phyloP scores from a whole-genome alignment of 352 stramenopile genomes.

The Pythium apleroticum region DNA sequence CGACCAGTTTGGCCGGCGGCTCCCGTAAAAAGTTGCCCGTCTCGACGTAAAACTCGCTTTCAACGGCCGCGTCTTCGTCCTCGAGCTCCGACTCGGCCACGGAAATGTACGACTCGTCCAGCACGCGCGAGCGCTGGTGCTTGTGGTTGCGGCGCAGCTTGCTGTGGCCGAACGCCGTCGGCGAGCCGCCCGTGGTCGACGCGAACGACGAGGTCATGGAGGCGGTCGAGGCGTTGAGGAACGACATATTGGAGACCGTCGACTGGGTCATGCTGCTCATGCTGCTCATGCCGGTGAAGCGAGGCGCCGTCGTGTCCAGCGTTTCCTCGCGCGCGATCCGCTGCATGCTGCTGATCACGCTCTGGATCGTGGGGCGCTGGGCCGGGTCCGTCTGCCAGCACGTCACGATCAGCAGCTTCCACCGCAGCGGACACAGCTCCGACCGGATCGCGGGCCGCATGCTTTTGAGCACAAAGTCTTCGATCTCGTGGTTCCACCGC shows the following conservation, averaged over 20 bases:
- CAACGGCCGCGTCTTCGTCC: slow-evolving; percentile 25
- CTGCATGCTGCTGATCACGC: slow-evolving; percentile 84
- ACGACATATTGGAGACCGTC: slow-evolving; percentile 27
- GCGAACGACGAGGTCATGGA: slow-evolving; percentile 22
- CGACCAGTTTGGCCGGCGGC: slow-evolving; percentile 20
- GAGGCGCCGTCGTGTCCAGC: slow-evolving; percentile 45
- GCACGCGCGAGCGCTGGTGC: slow-evolving; percentile 19
- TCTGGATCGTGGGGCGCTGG: slow-evolving; percentile 81
- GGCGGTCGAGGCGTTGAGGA: slow-evolving; percentile 22
- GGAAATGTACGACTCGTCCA: slow-evolving; percentile 29
- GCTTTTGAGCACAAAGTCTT: slow-evolving; percentile 74
- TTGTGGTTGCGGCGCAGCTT: slow-evolving; percentile 5
- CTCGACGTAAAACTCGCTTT: slow-evolving; percentile 30
- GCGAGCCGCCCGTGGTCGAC: slow-evolving; percentile 11
- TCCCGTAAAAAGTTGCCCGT: slow-evolving; percentile 27
- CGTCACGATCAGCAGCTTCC: slow-evolving; percentile 72
- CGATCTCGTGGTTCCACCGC: slow-evolving; percentile 86
- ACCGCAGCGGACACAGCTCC: slow-evolving; percentile 72
- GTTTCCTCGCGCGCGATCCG: slow-evolving; percentile 78
- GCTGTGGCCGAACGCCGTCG: slow-evolving; percentile 25
- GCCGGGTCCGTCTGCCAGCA: slow-evolving; percentile 86
- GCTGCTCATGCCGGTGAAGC: slow-evolving; percentile 32
- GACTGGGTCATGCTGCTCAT: slow-evolving; percentile 31
- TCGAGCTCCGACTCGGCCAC: slow-evolving; percentile 32
- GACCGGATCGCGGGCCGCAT: slow-evolving; percentile 63